A percentile compares a stretch with the other conserved stretches of the same genome.
These are phyloP conservation scores for Hanseniaspora taiwanica DNA, from an alignment of 805 yeast genomes.

Conservation along the genomic window DNA sequence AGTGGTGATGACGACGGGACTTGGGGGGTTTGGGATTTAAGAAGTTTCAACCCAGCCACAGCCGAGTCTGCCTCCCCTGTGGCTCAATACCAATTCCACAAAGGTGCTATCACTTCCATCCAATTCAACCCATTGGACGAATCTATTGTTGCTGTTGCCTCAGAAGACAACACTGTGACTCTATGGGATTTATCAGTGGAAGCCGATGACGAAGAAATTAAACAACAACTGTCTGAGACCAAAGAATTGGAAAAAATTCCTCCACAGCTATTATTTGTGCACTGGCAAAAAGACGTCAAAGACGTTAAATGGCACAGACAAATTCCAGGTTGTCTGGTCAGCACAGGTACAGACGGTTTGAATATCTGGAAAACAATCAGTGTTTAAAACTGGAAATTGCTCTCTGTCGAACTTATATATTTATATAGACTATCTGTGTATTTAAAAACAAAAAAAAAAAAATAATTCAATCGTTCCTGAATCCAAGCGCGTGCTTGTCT, in stretches of 20 bases:
- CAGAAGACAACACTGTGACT: conserved; percentile 94
- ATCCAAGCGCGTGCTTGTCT: no score
- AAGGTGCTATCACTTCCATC: conserved; percentile 82
- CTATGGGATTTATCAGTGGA: conserved; percentile 97
- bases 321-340: conserved; percentile 88
- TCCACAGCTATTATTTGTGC: conserved; percentile 89
- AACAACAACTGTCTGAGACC: conserved; percentile 66
- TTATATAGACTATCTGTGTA: no score
- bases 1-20: conserved; percentile 95
- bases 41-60: conserved; percentile 53
- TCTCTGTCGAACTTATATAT: no score
- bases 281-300: conserved; percentile 96
- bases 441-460: conserved; percentile 1
- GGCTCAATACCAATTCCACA: conserved; percentile 91
- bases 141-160: conserved; percentile 87
- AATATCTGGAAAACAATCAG: conserved; percentile 94
- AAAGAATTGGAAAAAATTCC: conserved; percentile 82
- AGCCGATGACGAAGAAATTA: conserved; percentile 95
- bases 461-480: no score
- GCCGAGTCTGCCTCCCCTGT: conserved; percentile 51
- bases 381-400: conserved; percentile 48
- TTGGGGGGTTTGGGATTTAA: conserved; percentile 97
- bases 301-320: conserved; percentile 97
- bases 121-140: conserved; percentile 93
- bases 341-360: conserved; percentile 93